A percentile compares a stretch with the other conserved stretches of the same genome.
These are phyloP conservation scores for Lentinus brumalis DNA, from an alignment of 768 basidiomycete species.

Conservation along the genomic window DNA sequence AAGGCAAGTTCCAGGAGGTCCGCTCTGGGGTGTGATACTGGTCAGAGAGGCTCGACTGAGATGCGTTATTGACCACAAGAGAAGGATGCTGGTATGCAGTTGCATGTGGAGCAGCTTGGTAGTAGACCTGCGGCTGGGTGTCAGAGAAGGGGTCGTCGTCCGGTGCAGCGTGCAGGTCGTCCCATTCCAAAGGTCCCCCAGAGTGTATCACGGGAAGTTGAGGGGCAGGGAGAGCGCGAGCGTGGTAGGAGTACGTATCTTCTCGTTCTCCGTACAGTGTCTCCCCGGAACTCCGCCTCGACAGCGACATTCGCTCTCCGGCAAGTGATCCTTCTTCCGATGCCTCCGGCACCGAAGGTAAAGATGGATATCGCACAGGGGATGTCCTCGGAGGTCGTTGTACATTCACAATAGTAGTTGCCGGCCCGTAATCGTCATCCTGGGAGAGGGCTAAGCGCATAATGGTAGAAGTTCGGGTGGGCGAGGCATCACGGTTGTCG, in stretches of 20 bases:
- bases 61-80: constrained; percentile 11
- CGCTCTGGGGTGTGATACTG: constrained; percentile 15
- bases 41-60: constrained; percentile 15
- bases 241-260: neutral
- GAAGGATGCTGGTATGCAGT: constrained; percentile 6
- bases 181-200: constrained; percentile 33
- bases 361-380: constrained; percentile 21
- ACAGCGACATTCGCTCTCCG: constrained; percentile 23
- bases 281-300: constrained; percentile 18
- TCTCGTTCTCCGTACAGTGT: constrained; percentile 15
- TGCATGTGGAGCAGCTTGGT: neutral
- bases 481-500: constrained; percentile 13
- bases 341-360: constrained; percentile 27
- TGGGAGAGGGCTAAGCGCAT: constrained; percentile 17
- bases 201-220: constrained; percentile 35
- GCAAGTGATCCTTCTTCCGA: constrained; percentile 25
- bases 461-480: constrained; percentile 13
- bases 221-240: neutral
- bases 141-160: constrained; percentile 35
- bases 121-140: constrained; percentile 8
- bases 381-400: constrained; percentile 20
- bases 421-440: constrained; percentile 13
- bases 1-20: constrained; percentile 15
- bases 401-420: constrained; percentile 3
- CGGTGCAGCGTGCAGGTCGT: constrained; percentile 13